Base-by-base conservation (phyloP, 306 rosid genomes). In the Ochetophila trinervis region DNA sequence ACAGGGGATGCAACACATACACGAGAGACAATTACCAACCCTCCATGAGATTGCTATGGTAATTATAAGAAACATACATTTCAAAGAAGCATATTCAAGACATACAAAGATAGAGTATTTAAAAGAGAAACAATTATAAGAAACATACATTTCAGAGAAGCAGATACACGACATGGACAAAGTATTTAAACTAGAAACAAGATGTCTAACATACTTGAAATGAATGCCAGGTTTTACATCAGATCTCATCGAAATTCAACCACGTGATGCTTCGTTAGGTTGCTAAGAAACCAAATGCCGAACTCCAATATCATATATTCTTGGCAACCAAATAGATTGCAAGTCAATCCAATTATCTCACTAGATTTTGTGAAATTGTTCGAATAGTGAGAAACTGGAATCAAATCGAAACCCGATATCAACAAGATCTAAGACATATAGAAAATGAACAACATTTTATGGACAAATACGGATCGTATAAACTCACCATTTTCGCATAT, bases 401-500 rank as follows among this genome's bases (percentile, higher is more conserved):
- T 53, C 69, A 62, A 89, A 87, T 81, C 84, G 77, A 57, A 81
- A 70, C n/a, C 52, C 44, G 66, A 78, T 18, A 67, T 30, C 79
- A 3, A 53, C 62, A 88, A 83, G 97, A 94, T 94, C 96, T 85
- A 80, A 66, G 90, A 70, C 35, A 63, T 61, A 36, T 13, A 42
- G n/a, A 27, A 78, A 24, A 54, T 48, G 51, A 8, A 73, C 58
- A 50, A 67, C 60, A 61, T 36, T 62, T 18, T 13, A 37, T 20
- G 61, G 66, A 66, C 55, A 52, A 60, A 79, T 73, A 27, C 55
- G 72, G 76, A 66, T 72, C 76, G 9, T 50, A 27, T 27, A 40
- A 74, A 74, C 85, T 94, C 73, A 90, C 99, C 97, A 94, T 94
- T 82, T 79, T 76, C 19, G 73, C 55, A 65, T n/a, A n/a, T n/a